Conservation (phyloP, 2,329 filamentous ascomycete genomes). For the Phaeosphaeriaceae sp. region DNA sequence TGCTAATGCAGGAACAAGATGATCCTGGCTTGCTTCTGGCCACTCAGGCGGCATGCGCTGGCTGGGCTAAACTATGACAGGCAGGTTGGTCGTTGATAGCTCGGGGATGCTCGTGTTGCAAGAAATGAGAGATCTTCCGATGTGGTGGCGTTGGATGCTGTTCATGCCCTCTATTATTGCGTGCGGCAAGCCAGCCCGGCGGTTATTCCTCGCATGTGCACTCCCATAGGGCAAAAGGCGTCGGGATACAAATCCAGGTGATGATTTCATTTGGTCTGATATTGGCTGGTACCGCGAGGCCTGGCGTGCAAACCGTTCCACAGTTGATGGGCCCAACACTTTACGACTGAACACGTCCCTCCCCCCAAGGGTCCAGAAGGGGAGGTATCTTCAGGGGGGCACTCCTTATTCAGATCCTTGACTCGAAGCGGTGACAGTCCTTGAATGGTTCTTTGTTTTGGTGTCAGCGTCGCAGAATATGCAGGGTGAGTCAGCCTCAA, state of each 20-base stretch:
- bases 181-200: slow-evolving; percentile 21
- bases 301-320: background rate
- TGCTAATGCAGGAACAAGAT: slow-evolving; percentile 47
- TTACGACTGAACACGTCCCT: background rate
- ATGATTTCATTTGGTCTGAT: slow-evolving; percentile 6
- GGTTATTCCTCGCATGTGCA: slow-evolving; percentile 27
- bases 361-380: slow-evolving; percentile 7
- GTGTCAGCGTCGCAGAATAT: slow-evolving; percentile 28
- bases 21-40: slow-evolving; percentile 31
- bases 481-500: slow-evolving; percentile 17
- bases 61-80: slow-evolving; percentile 35
- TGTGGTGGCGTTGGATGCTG: slow-evolving; percentile 21
- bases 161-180: slow-evolving; percentile 30
- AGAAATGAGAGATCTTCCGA: slow-evolving; percentile 34
- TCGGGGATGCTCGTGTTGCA: slow-evolving; percentile 41
- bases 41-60: slow-evolving; percentile 32
- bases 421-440: slow-evolving; percentile 13
- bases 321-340: too few relatives aligned
- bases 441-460: background rate
- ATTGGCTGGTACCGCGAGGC: slow-evolving; percentile 6
- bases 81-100: slow-evolving; percentile 34
- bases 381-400: slow-evolving; percentile 21
- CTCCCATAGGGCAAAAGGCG: slow-evolving; percentile 16
- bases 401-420: slow-evolving; percentile 22
- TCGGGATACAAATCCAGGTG: background rate